phyloP scores from a whole-genome alignment of 2,329 filamentous ascomycete species.

The Fusarium sublunatum region DNA sequence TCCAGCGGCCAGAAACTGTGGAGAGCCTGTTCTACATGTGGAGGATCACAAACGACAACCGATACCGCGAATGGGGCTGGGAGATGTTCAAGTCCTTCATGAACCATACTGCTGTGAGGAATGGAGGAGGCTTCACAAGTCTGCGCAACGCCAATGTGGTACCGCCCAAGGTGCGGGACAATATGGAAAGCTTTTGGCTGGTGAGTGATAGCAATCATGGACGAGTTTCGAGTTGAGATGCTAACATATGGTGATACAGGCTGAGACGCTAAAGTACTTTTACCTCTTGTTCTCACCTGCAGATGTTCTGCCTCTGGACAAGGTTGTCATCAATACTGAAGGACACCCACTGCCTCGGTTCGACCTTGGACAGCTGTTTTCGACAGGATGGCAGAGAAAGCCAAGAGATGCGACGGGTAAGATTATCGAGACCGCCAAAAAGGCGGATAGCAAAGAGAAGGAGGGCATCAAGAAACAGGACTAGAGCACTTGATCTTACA shows the following conservation, averaged over 20 bases:
- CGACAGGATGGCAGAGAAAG: conserved; percentile 83
- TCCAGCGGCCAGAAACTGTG: conserved; percentile 96
- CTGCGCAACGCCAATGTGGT: conserved; percentile 78
- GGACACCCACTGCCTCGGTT: conserved; percentile 92
- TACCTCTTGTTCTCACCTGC: conserved; percentile 91
- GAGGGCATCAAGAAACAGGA: conserved; percentile 26
- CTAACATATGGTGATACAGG: conserved; percentile 60
- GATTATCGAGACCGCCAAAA: conserved; percentile 45
- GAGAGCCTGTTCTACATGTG: conserved; percentile 99
- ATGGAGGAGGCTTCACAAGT: conserved; percentile 84
- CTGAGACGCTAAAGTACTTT: conserved; percentile 97
- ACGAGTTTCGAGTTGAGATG: not conserved
- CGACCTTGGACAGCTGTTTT: conserved; percentile 79
- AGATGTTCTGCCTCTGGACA: conserved; percentile 84
- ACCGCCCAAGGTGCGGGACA: conserved; percentile 79
- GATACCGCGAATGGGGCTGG: conserved; percentile 97
- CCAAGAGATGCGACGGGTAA: conserved; percentile 63
- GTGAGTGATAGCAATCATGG: conserved; percentile 60
- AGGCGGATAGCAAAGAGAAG: conserved; percentile 20
- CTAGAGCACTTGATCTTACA: conserved; percentile 15
- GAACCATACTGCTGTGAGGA: conserved; percentile 82
- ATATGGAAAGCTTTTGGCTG: conserved; percentile 99
- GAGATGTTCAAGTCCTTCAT: conserved; percentile 96
- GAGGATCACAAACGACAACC: conserved; percentile 90
- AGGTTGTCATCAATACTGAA: conserved; percentile 95